Evolutionary conservation across 2,329 filamentous ascomycete species (phyloP).

Genomic region (Aspergillus thermomutatus): DNA sequence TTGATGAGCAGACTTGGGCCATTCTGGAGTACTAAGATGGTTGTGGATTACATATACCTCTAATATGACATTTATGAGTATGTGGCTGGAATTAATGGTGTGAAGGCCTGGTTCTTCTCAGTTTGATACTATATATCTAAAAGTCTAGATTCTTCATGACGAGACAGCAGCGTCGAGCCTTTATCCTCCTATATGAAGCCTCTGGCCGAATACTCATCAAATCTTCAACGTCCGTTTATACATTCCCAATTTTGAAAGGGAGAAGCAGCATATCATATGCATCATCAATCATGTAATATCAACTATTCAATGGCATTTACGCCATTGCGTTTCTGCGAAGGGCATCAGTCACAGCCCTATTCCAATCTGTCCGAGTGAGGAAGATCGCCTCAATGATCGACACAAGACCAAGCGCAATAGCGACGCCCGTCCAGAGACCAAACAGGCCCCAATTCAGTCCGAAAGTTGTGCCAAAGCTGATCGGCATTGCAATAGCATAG

Average conservation of each 20-base stretch:
- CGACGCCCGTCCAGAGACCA: slow-evolving; percentile 79
- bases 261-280: neutral
- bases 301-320: neutral
- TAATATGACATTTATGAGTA: neutral
- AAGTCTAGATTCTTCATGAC: neutral
- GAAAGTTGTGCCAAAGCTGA: slow-evolving; percentile 76
- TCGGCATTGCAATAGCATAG: slow-evolving; percentile 80
- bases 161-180: neutral
- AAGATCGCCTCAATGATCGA: slow-evolving; percentile 55
- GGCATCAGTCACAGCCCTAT: slow-evolving; percentile 59
- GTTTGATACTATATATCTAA: neutral
- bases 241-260: neutral
- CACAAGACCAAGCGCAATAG: slow-evolving; percentile 64
- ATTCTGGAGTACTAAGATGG: slow-evolving; percentile 59
- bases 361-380: slow-evolving; percentile 54
- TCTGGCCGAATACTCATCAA: neutral
- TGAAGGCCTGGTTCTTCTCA: neutral
- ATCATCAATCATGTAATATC: neutral
- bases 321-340: slow-evolving; percentile 50
- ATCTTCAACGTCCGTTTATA: neutral
- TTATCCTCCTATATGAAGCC: neutral
- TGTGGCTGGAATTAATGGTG: neutral
- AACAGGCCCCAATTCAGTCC: slow-evolving; percentile 70
- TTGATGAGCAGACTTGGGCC: slow-evolving; percentile 91
- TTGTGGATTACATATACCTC: neutral